Base-by-base conservation (phyloP, 2,329 filamentous ascomycete species). In the Rhinocladiella similis region DNA sequence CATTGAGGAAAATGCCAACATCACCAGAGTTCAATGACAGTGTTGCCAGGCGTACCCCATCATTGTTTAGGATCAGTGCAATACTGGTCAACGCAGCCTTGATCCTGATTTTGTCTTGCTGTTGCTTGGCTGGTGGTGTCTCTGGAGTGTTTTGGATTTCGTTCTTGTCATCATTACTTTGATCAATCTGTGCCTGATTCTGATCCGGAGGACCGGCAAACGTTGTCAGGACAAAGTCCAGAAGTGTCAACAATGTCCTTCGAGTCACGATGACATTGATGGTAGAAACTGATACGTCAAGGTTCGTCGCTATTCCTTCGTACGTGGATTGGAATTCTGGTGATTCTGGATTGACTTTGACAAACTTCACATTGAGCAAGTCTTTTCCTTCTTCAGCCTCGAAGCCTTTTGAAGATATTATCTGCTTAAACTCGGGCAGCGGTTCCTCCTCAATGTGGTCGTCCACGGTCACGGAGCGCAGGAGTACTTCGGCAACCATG, bases 241-340 rank as follows among this genome's bases (percentile, higher is more conserved):
- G 76, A 1, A 99, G 77, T 0, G 93, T 99, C 51, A 99, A 79
- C 2, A 99, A 77, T 0, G 95, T 99, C 73, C 89, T 93, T 63
- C 95, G 82, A 0, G 95, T 99, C 7, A 99, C 91, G 33, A 99
- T 85, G 19, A 99, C 73, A 69, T 97, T 97, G 75, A 99, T 96
- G 0, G 94, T 99, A 0, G 94, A 97, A 12, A 99, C 86, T 0
- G 87, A 86, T 1, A 94, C 88, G 59, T 95, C 91, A 43, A 99
- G 82, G 66, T 99, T 97, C 25, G 89, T 97, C 61, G 95, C 91
- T 53, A 97, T 88, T 1, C 92, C 91, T 67, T 97, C 91, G 65
- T 96, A 97, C 2, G 91, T 87, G 1, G 88, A 85, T 80, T 91
- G 87, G 67, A 97, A 96, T 68, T 99, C 93, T 0, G 95, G 95